Evolutionary conservation across 2,329 filamentous ascomycete species (phyloP).

Genomic region (Aspergillus fumigatiaffinis): DNA sequence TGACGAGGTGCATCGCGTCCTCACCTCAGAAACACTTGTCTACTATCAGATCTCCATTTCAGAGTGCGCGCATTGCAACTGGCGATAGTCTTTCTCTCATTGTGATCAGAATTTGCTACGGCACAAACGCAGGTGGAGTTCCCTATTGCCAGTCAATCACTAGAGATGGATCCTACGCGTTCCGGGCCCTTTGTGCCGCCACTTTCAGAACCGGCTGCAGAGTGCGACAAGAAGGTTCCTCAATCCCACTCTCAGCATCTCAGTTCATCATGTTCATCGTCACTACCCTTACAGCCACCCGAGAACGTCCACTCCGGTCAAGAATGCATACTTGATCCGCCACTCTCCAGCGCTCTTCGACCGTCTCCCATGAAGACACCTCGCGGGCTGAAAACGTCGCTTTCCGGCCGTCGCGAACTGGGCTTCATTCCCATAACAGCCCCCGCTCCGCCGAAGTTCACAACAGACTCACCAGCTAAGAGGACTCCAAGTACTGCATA

Average conservation of each 20-base stretch:
- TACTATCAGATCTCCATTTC: background rate
- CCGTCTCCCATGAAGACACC: constrained; percentile 67
- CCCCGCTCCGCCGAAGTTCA: constrained; percentile 41
- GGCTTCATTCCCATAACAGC: constrained; percentile 58
- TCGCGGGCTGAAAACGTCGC: constrained; percentile 52
- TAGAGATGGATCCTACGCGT: constrained; percentile 38
- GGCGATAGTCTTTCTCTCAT: background rate
- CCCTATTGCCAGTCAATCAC: background rate
- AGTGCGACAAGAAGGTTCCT: constrained; percentile 32
- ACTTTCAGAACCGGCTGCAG: constrained; percentile 53
- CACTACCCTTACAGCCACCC: constrained; percentile 46
- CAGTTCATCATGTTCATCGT: constrained; percentile 53
- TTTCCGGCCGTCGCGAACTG: constrained; percentile 56
- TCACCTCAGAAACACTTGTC: background rate
- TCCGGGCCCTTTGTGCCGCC: constrained; percentile 52
- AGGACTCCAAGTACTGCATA: constrained; percentile 35
- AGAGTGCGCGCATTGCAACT: background rate
- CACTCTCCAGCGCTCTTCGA: constrained; percentile 45
- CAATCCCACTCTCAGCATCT: constrained; percentile 40
- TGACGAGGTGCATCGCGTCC: background rate
- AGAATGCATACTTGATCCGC: constrained; percentile 65
- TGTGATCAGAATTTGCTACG: background rate
- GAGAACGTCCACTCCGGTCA: constrained; percentile 45
- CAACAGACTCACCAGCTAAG: constrained; percentile 48
- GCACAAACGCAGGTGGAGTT: background rate